Evolutionary conservation across 768 basidiomycete species (phyloP).

Genomic region (Russula vinacea): DNA sequence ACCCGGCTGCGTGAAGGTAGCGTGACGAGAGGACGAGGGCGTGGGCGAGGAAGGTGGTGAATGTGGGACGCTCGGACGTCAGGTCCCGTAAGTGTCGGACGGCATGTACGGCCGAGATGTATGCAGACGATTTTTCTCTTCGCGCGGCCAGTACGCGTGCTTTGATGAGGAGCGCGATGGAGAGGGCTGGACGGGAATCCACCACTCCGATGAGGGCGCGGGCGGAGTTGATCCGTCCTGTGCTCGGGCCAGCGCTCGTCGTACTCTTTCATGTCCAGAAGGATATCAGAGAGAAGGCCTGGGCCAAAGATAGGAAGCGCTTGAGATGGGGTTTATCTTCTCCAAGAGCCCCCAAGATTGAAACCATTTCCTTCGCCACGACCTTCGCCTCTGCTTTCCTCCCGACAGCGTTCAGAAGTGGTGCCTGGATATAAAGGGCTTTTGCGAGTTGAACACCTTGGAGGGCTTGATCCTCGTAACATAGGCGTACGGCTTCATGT

Average conservation of each 20-base stretch:
- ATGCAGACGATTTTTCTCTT: slow-evolving; percentile 16
- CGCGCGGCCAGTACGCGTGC: slow-evolving; percentile 9
- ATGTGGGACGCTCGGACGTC: slow-evolving; percentile 14
- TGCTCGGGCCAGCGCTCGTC: slow-evolving; percentile 10
- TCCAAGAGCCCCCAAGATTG: slow-evolving; percentile 1
- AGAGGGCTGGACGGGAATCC: slow-evolving; percentile 19
- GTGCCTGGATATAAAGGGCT: slow-evolving; percentile 14
- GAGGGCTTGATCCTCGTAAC: slow-evolving; percentile 20
- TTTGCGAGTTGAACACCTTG: slow-evolving; percentile 24
- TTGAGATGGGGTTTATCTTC: slow-evolving; percentile 17
- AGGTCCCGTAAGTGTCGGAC: slow-evolving; percentile 15
- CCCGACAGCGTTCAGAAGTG: slow-evolving; percentile 1
- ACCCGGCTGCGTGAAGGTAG: slow-evolving; percentile 14
- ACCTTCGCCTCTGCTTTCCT: slow-evolving; percentile 18
- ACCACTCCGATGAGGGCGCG: slow-evolving; percentile 18
- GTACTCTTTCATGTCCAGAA: slow-evolving; percentile 14
- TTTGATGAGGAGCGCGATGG: slow-evolving; percentile 17
- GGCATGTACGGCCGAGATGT: slow-evolving; percentile 13
- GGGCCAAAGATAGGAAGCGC: slow-evolving; percentile 16
- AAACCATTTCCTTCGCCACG: slow-evolving; percentile 17
- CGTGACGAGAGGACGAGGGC: slow-evolving; percentile 16
- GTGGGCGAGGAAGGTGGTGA: slow-evolving; percentile 8
- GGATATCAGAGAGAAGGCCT: slow-evolving; percentile 18
- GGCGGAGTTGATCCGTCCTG: slow-evolving; percentile 19
- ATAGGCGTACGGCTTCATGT: slow-evolving; percentile 13